Conservation (phyloP, 1,284 basidiomycete genomes). For the Tilletia caries region DNA sequence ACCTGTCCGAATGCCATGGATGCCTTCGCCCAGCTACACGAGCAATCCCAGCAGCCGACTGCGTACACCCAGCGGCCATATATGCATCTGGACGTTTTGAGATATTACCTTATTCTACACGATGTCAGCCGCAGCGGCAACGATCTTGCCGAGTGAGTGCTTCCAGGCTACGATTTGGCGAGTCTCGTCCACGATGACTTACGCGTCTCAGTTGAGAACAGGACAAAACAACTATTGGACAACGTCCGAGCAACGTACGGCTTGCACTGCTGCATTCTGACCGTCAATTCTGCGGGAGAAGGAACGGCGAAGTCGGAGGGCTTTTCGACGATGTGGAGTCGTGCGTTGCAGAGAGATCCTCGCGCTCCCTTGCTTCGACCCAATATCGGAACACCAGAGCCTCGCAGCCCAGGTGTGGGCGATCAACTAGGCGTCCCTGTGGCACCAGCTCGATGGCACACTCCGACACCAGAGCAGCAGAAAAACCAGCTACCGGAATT, state of each 20-base stretch:
- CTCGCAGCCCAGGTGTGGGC: not conserved
- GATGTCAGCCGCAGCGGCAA: slow-evolving; percentile 32
- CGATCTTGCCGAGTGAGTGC: slow-evolving; percentile 29
- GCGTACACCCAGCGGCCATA: slow-evolving; percentile 37
- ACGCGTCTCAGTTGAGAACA: not conserved
- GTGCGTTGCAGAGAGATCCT: slow-evolving; percentile 14
- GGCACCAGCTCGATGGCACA: not conserved
- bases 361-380: slow-evolving; percentile 6
- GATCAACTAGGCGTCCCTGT: not conserved
- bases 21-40: slow-evolving; percentile 47
- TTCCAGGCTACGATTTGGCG: not conserved
- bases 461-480: not conserved
- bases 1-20: slow-evolving; percentile 47
- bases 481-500: not conserved
- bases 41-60: slow-evolving; percentile 26
- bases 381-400: not conserved
- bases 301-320: not conserved
- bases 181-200: not conserved
- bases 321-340: slow-evolving; percentile 18
- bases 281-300: slow-evolving; percentile 39
- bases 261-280: slow-evolving; percentile 46
- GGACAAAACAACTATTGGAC: slow-evolving; percentile 40
- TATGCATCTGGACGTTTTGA: slow-evolving; percentile 41
- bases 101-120: slow-evolving; percentile 49
- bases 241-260: slow-evolving; percentile 49